These are phyloP conservation scores for Aspergillus sp. DNA, from an alignment of 2,329 filamentous ascomycete genomes.

Conservation along the genomic window DNA sequence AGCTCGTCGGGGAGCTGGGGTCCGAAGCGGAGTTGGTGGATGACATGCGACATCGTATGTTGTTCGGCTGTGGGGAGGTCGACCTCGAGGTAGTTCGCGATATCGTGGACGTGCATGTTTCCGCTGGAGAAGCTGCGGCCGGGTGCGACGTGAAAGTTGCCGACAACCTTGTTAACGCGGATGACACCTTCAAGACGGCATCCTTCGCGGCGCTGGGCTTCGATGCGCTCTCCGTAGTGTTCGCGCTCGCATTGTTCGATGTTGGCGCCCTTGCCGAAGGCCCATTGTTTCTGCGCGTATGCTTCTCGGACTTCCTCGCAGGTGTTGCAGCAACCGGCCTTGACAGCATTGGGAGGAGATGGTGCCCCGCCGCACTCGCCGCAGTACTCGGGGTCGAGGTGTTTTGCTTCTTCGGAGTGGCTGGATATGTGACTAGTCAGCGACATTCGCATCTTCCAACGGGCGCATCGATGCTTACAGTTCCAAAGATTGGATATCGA, in stretches of 20 bases:
- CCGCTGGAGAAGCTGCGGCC: constrained; percentile 94
- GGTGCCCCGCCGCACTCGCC: constrained; percentile 92
- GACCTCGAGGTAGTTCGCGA: constrained; percentile 89
- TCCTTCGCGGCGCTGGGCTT: constrained; percentile 84
- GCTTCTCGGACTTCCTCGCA: constrained; percentile 96
- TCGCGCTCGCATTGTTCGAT: constrained; percentile 96
- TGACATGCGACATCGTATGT: constrained; percentile 85
- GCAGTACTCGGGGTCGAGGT: constrained; percentile 90
- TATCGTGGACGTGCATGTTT: constrained; percentile 95
- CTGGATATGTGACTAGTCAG: constrained; percentile 37
- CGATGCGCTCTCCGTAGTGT: constrained; percentile 86
- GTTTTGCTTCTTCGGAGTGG: constrained; percentile 66
- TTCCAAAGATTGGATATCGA: constrained; percentile 67
- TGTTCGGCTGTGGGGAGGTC: constrained; percentile 57
- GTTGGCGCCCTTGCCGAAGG: constrained; percentile 85
- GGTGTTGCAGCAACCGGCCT: constrained; percentile 92
- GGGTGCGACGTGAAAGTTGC: constrained; percentile 97
- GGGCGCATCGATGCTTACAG: constrained; percentile 51
- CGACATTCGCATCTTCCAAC: neutral
- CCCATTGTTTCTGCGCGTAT: constrained; percentile 86
- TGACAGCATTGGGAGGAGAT: constrained; percentile 67
- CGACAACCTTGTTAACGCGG: constrained; percentile 96
- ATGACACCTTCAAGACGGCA: constrained; percentile 91
- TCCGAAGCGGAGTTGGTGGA: constrained; percentile 89
- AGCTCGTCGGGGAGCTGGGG: constrained; percentile 80